These are phyloP conservation scores for Jackrogersella minutella DNA, from an alignment of 495 filamentous ascomycete species.

Conservation along the genomic window DNA sequence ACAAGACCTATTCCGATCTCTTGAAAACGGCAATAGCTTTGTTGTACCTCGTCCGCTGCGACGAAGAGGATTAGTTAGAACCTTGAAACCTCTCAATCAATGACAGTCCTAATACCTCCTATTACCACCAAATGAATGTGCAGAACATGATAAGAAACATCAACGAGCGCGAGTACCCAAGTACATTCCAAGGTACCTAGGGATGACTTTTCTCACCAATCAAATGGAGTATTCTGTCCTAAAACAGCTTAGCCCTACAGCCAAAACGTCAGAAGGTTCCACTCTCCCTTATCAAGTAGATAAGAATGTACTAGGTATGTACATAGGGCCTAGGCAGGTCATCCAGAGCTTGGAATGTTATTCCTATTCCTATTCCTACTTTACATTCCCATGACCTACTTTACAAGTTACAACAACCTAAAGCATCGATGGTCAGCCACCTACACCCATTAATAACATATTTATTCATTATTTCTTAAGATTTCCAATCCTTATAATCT, in stretches of 20 bases:
- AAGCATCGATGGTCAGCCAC: not conserved
- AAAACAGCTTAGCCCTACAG: not conserved
- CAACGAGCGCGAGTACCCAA: not conserved
- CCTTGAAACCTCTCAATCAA: no score
- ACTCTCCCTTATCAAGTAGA: conserved; percentile 1
- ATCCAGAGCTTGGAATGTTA: no score
- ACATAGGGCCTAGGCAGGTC: no score
- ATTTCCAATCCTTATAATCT: not conserved
- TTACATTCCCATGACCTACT: no score
- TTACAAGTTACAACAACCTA: no score
- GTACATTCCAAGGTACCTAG: not conserved
- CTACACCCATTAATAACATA: not conserved
- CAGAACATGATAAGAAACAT: no score
- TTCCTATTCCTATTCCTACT: no score
- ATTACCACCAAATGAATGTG: no score
- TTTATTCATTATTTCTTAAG: not conserved
- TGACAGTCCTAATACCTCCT: no score
- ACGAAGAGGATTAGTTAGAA: no score
- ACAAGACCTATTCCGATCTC: not conserved
- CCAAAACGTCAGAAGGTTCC: conserved; percentile 6
- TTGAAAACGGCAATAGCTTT: not conserved
- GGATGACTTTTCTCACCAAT: not conserved
- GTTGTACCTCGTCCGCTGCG: no score
- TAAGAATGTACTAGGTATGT: no score
- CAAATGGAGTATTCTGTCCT: not conserved